Percentiles rank a stretch among this genome's conserved stretches.
phyloP scores from a whole-genome alignment of 176 grass and related monocot species.

The Rhipidocladum racemiflorum region DNA sequence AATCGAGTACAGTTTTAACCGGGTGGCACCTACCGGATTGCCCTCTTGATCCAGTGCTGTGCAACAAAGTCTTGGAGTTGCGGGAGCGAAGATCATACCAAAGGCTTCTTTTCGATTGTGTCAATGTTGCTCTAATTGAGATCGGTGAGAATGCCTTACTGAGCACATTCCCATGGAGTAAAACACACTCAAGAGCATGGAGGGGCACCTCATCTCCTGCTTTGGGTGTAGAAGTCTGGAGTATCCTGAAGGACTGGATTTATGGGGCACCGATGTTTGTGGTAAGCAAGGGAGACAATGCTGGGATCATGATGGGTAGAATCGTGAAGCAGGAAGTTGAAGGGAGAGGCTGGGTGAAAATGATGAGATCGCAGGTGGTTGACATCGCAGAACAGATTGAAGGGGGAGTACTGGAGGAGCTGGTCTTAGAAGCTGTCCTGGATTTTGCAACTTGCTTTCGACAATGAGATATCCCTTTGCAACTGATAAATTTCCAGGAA shows the following conservation, averaged over 20 bases:
- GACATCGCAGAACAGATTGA: conserved; percentile 61
- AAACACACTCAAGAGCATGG: conserved; percentile 5
- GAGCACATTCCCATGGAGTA: conserved; percentile 49
- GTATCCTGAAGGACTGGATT: conserved; percentile 64
- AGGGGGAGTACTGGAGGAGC: conserved; percentile 50
- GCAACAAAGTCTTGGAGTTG: conserved; percentile 55
- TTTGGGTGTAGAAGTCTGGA: conserved; percentile 55
- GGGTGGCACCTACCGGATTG: conserved; percentile 73
- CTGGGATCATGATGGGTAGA: conserved; percentile 39
- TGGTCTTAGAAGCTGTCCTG: conserved; percentile 58
- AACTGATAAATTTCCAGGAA: not conserved
- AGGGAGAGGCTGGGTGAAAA: conserved; percentile 55
- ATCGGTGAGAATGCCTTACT: conserved; percentile 51
- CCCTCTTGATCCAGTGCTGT: conserved; percentile 61
- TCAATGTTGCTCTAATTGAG: conserved; percentile 64
- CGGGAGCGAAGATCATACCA: conserved; percentile 56
- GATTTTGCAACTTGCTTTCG: conserved; percentile 42
- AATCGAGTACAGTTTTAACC: conserved; percentile 31
- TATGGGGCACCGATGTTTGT: conserved; percentile 36
- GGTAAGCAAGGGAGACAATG: conserved; percentile 38
- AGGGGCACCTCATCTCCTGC: conserved; percentile 17
- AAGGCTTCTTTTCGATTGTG: conserved; percentile 77
- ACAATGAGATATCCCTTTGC: not conserved
- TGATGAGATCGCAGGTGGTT: conserved; percentile 46
- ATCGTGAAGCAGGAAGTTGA: conserved; percentile 63